These are phyloP conservation scores for Trichoderma semiorbis DNA, from an alignment of 2,329 filamentous ascomycete species.

Conservation along the genomic window DNA sequence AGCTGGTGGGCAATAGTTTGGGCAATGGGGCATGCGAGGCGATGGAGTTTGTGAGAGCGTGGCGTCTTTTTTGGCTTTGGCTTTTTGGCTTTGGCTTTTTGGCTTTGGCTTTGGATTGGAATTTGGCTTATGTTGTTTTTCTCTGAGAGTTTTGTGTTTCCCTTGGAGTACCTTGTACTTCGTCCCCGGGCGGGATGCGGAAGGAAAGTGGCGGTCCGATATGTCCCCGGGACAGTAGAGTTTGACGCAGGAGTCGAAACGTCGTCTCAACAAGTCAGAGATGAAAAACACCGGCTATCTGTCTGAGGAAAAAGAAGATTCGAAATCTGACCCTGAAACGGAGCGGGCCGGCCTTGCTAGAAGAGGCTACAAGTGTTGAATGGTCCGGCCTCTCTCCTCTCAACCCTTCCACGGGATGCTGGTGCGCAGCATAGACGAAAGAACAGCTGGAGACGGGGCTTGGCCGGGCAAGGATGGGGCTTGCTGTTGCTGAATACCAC, in stretches of 20 bases:
- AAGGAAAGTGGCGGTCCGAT: background rate
- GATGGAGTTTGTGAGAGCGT: slow-evolving; percentile 5
- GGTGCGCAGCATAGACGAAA: slow-evolving; percentile 4
- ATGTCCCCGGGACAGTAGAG: background rate
- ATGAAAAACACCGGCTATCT: background rate
- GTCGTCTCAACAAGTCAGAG: background rate
- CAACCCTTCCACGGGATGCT: background rate
- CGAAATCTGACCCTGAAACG: slow-evolving; percentile 4
- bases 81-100: background rate
- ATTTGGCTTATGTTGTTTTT: background rate
- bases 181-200: background rate
- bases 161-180: background rate
- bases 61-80: slow-evolving; percentile 1
- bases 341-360: slow-evolving; percentile 6
- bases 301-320: background rate
- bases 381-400: background rate
- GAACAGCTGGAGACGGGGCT: background rate
- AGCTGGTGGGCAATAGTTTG: background rate
- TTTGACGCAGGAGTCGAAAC: slow-evolving; percentile 7
- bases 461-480: background rate
- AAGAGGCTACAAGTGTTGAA: background rate
- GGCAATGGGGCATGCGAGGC: slow-evolving; percentile 1
- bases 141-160: background rate
- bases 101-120: background rate
- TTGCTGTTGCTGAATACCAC: background rate